Evolutionary conservation across 768 basidiomycete genomes (phyloP), one percentile per base, ranked within the genome.

Genomic region (Pholiota microspora): DNA sequence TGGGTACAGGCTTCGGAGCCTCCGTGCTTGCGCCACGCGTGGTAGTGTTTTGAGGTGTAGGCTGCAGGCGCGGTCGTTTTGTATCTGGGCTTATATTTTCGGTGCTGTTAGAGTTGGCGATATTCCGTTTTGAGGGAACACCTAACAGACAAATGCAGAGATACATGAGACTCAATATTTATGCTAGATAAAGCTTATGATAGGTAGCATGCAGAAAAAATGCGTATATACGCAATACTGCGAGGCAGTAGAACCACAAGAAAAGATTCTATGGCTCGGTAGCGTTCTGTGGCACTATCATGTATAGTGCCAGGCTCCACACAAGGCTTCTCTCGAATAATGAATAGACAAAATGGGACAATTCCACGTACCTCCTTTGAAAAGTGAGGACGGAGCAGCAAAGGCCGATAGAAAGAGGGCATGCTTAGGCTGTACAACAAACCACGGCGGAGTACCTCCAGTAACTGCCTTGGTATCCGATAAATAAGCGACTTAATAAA

Each of bases 401-500:
- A 81, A 80, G 5, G 83, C 78, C 31, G 77, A 69, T 0, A 88
- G 67, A 4, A 76, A 69, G 10, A 87, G 56, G 4, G 64, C 58
- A 63, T 85, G 80, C 0, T 72, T 67, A 1, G 77, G 50, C 9
- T 73, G 74, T 8, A 83, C 76, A 16, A 69, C 56, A 64, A 87
- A 89, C 83, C 85, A 89, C 3, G 83, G 80, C 1, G 67, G 63
- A 40, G 80, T 49, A 10, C 57, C 56, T 49, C 54, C 49, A 32
- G 45, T 53, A 21, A 53, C 53, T 34, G 53, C 34, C 64, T n/a
- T n/a, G n/a, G n/a, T n/a, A n/a, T n/a, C n/a, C n/a, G n/a, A n/a
- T 65, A 48, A 7, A 27, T 13, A 35, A 18, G 7, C n/a, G 21
- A 23, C 7, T n/a, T 21, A 42, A 10, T 31, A 31, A 12, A 31